phyloP scores from a whole-genome alignment of 257 asterid genomes.

The Penstemon barbatus region DNA sequence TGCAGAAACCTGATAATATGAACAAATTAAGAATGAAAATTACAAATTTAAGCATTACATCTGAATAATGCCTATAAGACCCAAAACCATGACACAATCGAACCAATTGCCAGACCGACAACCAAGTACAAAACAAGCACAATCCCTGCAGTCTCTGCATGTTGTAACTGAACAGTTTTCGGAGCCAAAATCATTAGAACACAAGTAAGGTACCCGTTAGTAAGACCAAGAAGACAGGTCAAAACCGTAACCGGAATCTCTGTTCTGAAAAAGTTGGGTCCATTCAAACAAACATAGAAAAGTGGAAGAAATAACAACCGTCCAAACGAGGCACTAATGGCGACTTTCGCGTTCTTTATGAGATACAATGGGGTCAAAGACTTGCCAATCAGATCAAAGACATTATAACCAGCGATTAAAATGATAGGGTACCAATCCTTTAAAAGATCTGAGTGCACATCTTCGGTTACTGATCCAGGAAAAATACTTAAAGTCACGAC shows the following conservation, averaged over 20 bases:
- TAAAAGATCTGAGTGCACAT: constrained; percentile 70
- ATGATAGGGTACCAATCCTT: constrained; percentile 89
- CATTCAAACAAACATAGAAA: constrained; percentile 85
- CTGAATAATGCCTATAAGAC: constrained; percentile 39
- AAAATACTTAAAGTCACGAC: constrained; percentile 83
- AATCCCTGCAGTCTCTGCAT: constrained; percentile 83
- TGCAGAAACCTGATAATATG: too few species aligned
- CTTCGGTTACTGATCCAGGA: constrained; percentile 92
- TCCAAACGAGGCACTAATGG: constrained; percentile 63
- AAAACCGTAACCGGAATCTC: constrained; percentile 77
- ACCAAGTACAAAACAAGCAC: constrained; percentile 68
- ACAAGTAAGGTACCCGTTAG: constrained; percentile 79
- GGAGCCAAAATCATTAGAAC: constrained; percentile 79
- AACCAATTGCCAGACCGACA: constrained; percentile 71
- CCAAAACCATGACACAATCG: constrained; percentile 91
- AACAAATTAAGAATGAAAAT: not conserved
- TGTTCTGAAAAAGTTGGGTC: constrained; percentile 66
- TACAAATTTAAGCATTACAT: not conserved
- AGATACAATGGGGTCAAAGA: constrained; percentile 58
- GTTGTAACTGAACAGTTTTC: constrained; percentile 67
- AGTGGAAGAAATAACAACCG: constrained; percentile 82
- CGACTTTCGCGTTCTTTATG: constrained; percentile 59
- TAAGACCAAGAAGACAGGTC: constrained; percentile 84
- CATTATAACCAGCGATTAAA: constrained; percentile 67
- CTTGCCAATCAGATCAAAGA: constrained; percentile 84